Base-by-base conservation (phyloP, 257 asterid species). In the Solanum piurae region DNA sequence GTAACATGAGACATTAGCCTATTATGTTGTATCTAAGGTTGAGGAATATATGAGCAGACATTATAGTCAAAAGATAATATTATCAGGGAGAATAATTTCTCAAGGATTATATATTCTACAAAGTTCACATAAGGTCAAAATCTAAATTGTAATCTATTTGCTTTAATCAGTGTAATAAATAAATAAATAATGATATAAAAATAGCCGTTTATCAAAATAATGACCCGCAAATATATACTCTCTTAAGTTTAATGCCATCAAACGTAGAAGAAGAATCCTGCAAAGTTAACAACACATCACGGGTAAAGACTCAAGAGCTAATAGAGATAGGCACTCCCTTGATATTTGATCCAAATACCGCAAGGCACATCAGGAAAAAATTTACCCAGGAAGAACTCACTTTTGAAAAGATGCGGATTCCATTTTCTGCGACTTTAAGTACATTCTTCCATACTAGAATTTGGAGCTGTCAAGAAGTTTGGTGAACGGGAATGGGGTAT, bases 311-410 rank as follows among this genome's bases (percentile, higher is more conserved):
- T 82, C 92, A 92, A 10, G 42, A 60, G 69, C 88, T 94, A 62
- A 88, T 92, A 44, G 98, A 94, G 89, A 91, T 92, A 3, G 71
- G 90, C 29, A 91, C 92, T 6, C 89, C 91, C 96, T 92, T 94
- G 1, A 14, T 11, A 40, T 3, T 76, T 0, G 90, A 93, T 33
- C 88, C 79, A 1, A 79, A 64, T 7, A 64, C 90, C 25, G 16
- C 95, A 3, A 44, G 52, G 52, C 52, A 44, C 96, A 2, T 94
- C 96, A 88, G 74, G 91, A 94, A 94, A 80, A 68, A 34, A 7
- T 66, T 93, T 46, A 13, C 20, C 7, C 1, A 13, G 2, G 2
- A 46, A 12, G 7, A 46, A 5, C 20, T 13, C 58, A 7, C 3
- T 13, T 4, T 12, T 4, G 20, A 12, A 46, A 46, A 4, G 18